Conservation (phyloP, 768 basidiomycete species). For the Boletus vermiculosoides region DNA sequence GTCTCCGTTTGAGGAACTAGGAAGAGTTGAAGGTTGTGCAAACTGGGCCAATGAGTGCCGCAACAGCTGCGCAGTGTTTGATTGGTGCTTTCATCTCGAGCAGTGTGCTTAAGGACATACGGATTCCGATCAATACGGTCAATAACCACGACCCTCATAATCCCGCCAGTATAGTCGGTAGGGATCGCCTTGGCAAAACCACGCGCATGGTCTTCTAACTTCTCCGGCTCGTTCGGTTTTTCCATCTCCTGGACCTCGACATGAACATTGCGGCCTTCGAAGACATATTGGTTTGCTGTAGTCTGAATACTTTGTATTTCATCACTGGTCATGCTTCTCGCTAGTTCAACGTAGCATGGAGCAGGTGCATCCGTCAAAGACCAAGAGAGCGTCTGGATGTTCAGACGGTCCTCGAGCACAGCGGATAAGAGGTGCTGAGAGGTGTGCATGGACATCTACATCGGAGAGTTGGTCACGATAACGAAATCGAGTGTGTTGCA, state of each 20-base stretch:
- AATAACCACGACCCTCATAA: conserved; percentile 79
- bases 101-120: conserved; percentile 39
- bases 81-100: conserved; percentile 8
- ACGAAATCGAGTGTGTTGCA: background rate
- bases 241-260: conserved; percentile 76
- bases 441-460: conserved; percentile 80
- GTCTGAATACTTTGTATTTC: conserved; percentile 63
- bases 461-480: background rate
- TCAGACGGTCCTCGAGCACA: conserved; percentile 61
- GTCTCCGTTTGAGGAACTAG: conserved; percentile 67
- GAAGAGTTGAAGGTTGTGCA: conserved; percentile 72
- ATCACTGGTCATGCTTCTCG: conserved; percentile 59
- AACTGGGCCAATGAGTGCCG: conserved; percentile 79
- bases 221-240: conserved; percentile 31
- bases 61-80: conserved; percentile 53
- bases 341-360: conserved; percentile 76
- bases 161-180: conserved; percentile 70
- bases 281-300: conserved; percentile 64
- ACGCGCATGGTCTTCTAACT: conserved; percentile 46
- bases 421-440: conserved; percentile 83
- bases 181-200: conserved; percentile 58
- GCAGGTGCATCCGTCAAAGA: conserved; percentile 67
- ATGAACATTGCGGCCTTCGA: conserved; percentile 63
- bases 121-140: conserved; percentile 80
- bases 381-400: conserved; percentile 77